Percentiles rank a stretch among this genome's conserved stretches.
These are phyloP conservation scores for Fusarium ambrosium DNA, from an alignment of 2,329 filamentous ascomycete genomes.

Conservation along the genomic window DNA sequence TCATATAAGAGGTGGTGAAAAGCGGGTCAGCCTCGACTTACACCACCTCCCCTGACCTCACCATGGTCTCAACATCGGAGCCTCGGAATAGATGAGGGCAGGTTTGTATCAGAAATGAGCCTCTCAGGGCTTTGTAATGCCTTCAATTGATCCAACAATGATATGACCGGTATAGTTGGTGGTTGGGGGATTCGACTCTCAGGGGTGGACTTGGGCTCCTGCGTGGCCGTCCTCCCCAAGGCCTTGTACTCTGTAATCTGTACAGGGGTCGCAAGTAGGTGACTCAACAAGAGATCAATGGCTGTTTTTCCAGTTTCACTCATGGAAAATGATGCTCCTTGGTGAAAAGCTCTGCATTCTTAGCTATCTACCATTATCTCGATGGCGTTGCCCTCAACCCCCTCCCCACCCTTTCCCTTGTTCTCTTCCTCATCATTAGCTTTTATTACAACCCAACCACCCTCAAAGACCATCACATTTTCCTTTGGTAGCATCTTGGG, in stretches of 20 bases:
- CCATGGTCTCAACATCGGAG: background rate
- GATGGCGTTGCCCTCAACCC: background rate
- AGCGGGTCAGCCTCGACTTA: background rate
- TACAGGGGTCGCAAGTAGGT: background rate
- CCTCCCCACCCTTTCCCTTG: background rate
- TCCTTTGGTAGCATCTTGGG: background rate
- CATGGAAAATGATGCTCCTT: background rate
- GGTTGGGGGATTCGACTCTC: background rate
- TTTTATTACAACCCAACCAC: background rate
- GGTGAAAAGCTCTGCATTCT: background rate
- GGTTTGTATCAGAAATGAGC: accelerated
- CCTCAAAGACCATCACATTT: background rate
- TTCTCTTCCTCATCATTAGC: background rate
- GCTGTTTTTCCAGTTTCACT: background rate
- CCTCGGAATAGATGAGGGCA: background rate
- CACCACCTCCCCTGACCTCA: background rate
- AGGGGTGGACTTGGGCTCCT: background rate
- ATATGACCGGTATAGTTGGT: background rate
- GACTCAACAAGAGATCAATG: background rate
- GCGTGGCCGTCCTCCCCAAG: background rate
- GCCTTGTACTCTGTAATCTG: background rate
- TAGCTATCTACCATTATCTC: background rate
- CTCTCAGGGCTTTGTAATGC: background rate
- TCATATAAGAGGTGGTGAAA: background rate
- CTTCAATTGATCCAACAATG: background rate